phyloP scores from a whole-genome alignment of 2,329 filamentous ascomycete genomes.

The Herpotrichia juniperi region DNA sequence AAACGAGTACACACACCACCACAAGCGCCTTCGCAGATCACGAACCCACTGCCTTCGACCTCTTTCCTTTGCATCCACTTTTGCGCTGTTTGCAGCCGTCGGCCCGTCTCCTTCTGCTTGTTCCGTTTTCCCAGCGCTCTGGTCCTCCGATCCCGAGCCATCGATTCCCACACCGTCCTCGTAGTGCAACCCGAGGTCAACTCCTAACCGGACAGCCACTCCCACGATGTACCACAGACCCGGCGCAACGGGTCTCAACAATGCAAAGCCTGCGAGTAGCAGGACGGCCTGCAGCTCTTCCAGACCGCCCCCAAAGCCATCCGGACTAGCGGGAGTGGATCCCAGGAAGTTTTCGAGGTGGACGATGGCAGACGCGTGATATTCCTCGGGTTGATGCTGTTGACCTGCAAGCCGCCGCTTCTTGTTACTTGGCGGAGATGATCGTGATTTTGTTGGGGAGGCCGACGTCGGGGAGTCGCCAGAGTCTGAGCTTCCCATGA shows the following conservation, averaged over 20 bases:
- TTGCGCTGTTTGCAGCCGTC: slow-evolving; percentile 29
- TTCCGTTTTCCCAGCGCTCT: slow-evolving; percentile 24
- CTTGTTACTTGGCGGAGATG: slow-evolving; percentile 43
- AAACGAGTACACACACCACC: slow-evolving; percentile 97
- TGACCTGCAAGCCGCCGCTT: slow-evolving; percentile 53
- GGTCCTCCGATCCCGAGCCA: slow-evolving; percentile 46
- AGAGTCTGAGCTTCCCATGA: slow-evolving; percentile 64
- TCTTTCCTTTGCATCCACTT: slow-evolving; percentile 62
- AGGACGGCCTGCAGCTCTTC: slow-evolving; percentile 95
- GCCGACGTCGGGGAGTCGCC: slow-evolving; percentile 37
- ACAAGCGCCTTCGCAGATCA: slow-evolving; percentile 83
- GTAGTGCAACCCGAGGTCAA: slow-evolving; percentile 90
- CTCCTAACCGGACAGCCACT: slow-evolving; percentile 85
- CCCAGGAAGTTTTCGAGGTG: slow-evolving; percentile 85
- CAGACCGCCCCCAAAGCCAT: slow-evolving; percentile 81
- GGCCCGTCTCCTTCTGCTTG: slow-evolving; percentile 33
- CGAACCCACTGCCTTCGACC: slow-evolving; percentile 80
- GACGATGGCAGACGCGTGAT: slow-evolving; percentile 92
- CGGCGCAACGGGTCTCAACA: slow-evolving; percentile 88
- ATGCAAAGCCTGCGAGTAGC: slow-evolving; percentile 86
- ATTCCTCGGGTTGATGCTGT: slow-evolving; percentile 86
- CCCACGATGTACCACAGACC: slow-evolving; percentile 98
- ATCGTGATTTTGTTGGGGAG: slow-evolving; percentile 32
- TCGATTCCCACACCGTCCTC: slow-evolving; percentile 80
- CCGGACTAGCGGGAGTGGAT: slow-evolving; percentile 63